Conservation (phyloP, 83 land plant genomes). For the Picea mariana region DNA sequence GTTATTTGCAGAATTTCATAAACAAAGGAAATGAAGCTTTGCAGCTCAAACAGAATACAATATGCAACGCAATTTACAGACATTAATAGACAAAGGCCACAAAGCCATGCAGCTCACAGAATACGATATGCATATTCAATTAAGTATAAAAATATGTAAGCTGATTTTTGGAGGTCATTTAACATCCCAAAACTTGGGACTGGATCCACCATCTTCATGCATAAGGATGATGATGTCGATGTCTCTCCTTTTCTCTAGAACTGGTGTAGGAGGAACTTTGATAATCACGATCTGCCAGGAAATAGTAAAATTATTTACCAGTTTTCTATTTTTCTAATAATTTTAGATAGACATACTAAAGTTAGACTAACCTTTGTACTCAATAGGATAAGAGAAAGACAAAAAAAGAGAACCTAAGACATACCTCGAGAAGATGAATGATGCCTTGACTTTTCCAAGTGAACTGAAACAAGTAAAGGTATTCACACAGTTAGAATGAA, state of each 20-base stretch:
- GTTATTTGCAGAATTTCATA: neutral
- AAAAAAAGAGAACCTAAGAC: neutral
- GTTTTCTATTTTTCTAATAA: neutral
- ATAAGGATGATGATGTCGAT: slow-evolving; percentile 73
- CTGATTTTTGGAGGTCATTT: neutral
- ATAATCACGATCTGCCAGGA: slow-evolving; percentile 54
- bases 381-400: neutral
- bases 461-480: slow-evolving; percentile 36
- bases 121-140: neutral
- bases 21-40: neutral
- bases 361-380: neutral
- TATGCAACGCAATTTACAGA: neutral
- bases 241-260: slow-evolving; percentile 60
- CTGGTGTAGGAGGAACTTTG: slow-evolving; percentile 28
- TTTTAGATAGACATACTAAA: neutral
- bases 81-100: neutral
- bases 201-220: slow-evolving; percentile 20
- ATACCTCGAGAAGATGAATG: slow-evolving; percentile 58
- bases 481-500: neutral
- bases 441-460: slow-evolving; percentile 61
- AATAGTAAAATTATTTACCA: neutral
- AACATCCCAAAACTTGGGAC: neutral
- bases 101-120: neutral
- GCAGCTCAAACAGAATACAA: neutral
- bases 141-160: neutral